phyloP scores from a whole-genome alignment of 441 rosid genomes.

The Jatropha multifida region DNA sequence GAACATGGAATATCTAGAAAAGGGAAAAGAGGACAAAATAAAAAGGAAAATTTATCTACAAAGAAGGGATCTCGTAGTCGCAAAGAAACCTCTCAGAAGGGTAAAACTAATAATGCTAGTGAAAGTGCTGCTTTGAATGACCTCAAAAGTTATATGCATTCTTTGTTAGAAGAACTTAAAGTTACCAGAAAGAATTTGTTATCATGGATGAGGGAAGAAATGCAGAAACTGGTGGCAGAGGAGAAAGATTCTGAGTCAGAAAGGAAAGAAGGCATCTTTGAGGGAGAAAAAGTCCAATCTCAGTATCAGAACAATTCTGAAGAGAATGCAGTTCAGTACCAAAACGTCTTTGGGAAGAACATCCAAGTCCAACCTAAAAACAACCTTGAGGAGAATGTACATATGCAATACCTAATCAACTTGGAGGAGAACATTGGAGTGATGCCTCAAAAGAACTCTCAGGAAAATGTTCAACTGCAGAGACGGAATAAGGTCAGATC shows the following conservation, averaged over 20 bases:
- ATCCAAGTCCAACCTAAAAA: conserved; percentile 21
- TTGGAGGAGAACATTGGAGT: conserved; percentile 20
- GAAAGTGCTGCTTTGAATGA: conserved; percentile 39
- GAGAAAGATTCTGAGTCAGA: conserved; percentile 21
- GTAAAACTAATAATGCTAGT: conserved; percentile 23
- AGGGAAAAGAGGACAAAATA: conserved; percentile 27
- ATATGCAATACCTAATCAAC: conserved; percentile 20
- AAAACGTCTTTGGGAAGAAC: conserved; percentile 23
- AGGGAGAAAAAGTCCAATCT: conserved; percentile 25
- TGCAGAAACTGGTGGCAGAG: conserved; percentile 40
- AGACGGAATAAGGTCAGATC: conserved; percentile 17
- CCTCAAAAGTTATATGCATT: conserved; percentile 41
- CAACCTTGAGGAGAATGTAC: conserved; percentile 17
- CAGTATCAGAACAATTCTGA: conserved; percentile 20
- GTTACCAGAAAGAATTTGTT: conserved; percentile 42
- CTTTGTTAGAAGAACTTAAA: conserved; percentile 53
- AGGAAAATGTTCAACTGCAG: conserved; percentile 20
- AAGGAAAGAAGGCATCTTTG: conserved; percentile 22
- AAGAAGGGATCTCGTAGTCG: conserved; percentile 22
- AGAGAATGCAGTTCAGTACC: conserved; percentile 23
- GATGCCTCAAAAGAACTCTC: conserved; percentile 19
- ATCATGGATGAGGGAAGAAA: conserved; percentile 58
- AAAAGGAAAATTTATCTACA: conserved; percentile 14
- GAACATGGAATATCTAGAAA: conserved; percentile 30
- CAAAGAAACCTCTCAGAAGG: conserved; percentile 21